phyloP scores from a whole-genome alignment of 2,329 filamentous ascomycete species.

The Neonectria neomacrospora region DNA sequence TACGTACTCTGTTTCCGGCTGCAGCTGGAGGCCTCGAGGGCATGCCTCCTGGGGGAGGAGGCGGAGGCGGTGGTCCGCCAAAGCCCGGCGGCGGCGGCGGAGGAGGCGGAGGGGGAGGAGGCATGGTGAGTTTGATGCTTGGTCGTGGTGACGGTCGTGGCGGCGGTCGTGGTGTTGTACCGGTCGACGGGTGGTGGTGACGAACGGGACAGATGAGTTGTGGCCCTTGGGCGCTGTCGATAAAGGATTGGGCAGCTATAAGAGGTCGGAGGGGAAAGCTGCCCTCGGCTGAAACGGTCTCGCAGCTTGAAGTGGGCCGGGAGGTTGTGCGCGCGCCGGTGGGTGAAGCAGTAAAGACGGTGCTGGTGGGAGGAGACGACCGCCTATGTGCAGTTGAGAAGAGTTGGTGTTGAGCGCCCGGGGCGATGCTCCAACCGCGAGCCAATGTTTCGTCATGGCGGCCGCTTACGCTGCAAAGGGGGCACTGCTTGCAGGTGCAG shows the following conservation, averaged over 20 bases:
- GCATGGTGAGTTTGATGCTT: constrained; percentile 45
- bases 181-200: constrained; percentile 27
- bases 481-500: constrained; percentile 38
- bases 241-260: constrained; percentile 29
- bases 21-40: constrained; percentile 66
- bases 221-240: constrained; percentile 30
- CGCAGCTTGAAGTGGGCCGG: not conserved
- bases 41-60: constrained; percentile 63
- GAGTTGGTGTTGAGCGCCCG: constrained; percentile 23
- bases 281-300: constrained; percentile 5
- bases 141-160: constrained; percentile 20
- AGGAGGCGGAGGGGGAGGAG: constrained; percentile 74
- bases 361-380: constrained; percentile 1
- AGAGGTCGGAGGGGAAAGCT: constrained; percentile 15
- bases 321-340: not conserved
- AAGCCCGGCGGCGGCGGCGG: constrained; percentile 74
- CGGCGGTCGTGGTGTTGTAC: constrained; percentile 29
- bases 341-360: constrained; percentile 7
- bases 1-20: constrained; percentile 69
- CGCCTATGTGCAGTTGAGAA: constrained; percentile 10
- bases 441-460: constrained; percentile 44
- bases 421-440: constrained; percentile 18
- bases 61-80: constrained; percentile 74
- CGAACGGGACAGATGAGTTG: constrained; percentile 20
- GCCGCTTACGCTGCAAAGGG: constrained; percentile 42